These are phyloP conservation scores for Tolypocladium paradoxum DNA, from an alignment of 2,329 filamentous ascomycete species.

Conservation along the genomic window DNA sequence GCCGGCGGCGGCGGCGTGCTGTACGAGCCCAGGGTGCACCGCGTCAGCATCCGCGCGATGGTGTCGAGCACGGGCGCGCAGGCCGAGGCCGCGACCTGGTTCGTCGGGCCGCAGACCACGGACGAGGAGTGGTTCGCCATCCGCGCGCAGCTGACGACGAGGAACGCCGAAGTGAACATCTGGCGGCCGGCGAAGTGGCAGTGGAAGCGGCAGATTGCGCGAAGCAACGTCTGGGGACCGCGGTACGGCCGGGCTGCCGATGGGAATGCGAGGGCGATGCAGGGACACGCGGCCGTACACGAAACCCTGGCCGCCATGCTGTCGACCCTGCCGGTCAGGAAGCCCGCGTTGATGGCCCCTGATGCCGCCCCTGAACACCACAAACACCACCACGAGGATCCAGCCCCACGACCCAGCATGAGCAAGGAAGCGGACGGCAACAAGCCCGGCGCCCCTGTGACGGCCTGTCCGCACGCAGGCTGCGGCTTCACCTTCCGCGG, in stretches of 20 bases:
- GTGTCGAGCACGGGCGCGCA: background rate
- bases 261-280: conserved; percentile 1
- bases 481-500: conserved; percentile 24
- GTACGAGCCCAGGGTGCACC: background rate
- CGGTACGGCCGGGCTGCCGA: conserved; percentile 2
- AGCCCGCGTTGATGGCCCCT: too few species aligned
- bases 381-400: conserved; percentile 22
- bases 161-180: conserved; percentile 4
- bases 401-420: background rate
- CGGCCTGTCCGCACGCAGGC: conserved; percentile 25
- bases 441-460: conserved; percentile 14
- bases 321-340: background rate
- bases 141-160: conserved; percentile 10
- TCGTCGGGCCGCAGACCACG: conserved; percentile 7
- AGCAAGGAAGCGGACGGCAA: too few species aligned
- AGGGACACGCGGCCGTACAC: background rate
- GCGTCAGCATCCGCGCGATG: conserved; percentile 9
- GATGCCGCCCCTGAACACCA: background rate
- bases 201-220: conserved; percentile 9
- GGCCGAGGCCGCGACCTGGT: conserved; percentile 5
- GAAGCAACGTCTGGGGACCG: conserved; percentile 13
- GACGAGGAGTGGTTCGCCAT: conserved; percentile 13
- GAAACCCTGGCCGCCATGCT: conserved; percentile 12
- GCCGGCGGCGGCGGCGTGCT: background rate
- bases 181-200: conserved; percentile 1